phyloP scores from a whole-genome alignment of 345 rosid species.

The Psidium guajava region DNA sequence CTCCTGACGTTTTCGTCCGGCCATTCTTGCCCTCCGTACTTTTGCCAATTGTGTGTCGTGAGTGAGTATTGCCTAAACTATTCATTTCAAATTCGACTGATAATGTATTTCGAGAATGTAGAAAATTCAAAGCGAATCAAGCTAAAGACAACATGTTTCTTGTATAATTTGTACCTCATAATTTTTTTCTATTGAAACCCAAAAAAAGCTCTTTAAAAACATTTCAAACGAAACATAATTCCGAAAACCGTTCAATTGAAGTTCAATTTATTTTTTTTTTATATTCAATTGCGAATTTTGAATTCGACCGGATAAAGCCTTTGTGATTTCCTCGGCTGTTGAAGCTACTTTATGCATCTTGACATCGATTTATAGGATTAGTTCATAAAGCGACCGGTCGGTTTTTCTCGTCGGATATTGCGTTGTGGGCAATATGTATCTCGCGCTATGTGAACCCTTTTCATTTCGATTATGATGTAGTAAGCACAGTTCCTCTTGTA shows the following conservation, averaged over 20 bases:
- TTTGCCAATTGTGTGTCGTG: neutral
- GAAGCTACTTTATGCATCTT: neutral
- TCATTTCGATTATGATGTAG: neutral
- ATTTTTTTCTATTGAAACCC: neutral
- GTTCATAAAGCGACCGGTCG: fast-evolving
- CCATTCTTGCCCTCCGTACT: neutral
- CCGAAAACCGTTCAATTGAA: neutral
- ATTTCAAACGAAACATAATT: neutral
- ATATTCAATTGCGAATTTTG: neutral
- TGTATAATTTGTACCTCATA: neutral
- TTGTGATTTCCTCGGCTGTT: fast-evolving
- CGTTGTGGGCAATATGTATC: neutral
- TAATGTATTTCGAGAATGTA: neutral
- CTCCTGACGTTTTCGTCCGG: neutral
- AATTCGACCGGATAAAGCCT: neutral
- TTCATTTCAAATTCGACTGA: neutral
- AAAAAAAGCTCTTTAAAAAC: neutral
- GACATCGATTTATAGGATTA: neutral
- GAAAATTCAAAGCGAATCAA: neutral
- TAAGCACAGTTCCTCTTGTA: neutral
- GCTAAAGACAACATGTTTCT: neutral
- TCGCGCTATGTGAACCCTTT: fast-evolving
- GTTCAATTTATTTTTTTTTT: neutral
- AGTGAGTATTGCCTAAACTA: neutral
- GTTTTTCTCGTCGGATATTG: neutral